These are phyloP conservation scores for Diplodia sapinea DNA, from an alignment of 2,329 filamentous ascomycete species.

Conservation along the genomic window DNA sequence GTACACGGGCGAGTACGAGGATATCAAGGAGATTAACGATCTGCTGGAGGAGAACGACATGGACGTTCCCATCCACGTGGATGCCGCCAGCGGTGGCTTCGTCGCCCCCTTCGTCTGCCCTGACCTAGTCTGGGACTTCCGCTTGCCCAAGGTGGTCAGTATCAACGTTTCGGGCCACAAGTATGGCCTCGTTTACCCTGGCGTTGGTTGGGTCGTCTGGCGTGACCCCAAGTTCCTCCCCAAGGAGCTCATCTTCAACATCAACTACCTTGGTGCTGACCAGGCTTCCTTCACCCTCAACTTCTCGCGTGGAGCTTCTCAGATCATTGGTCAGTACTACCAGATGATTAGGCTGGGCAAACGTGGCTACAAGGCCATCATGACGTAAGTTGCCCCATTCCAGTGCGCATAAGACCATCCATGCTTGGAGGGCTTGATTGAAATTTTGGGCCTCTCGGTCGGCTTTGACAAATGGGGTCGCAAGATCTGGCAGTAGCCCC, in stretches of 20 bases:
- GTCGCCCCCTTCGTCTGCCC: constrained; percentile 90
- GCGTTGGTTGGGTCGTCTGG: constrained; percentile 95
- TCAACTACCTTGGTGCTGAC: constrained; percentile 96
- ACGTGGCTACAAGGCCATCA: constrained; percentile 88
- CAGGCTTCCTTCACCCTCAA: constrained; percentile 96
- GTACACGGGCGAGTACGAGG: constrained; percentile 95
- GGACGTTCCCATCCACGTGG: constrained; percentile 88
- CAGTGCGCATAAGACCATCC: neutral
- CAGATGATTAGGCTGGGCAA: constrained; percentile 94
- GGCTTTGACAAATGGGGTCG: neutral
- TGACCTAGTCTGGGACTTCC: constrained; percentile 88
- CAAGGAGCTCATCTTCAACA: constrained; percentile 95
- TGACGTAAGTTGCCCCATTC: constrained; percentile 59
- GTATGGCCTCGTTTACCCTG: constrained; percentile 70
- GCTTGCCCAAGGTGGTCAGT: constrained; percentile 83
- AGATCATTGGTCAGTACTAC: constrained; percentile 97
- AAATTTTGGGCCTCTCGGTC: neutral
- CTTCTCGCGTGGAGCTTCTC: constrained; percentile 93
- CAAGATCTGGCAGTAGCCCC: neutral
- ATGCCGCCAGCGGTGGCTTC: constrained; percentile 90
- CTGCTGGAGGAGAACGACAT: constrained; percentile 75
- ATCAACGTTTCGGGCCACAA: constrained; percentile 97
- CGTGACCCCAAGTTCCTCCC: constrained; percentile 81
- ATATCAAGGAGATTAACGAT: constrained; percentile 90
- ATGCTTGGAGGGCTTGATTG: neutral